Evolutionary conservation across 2,329 filamentous ascomycete species (phyloP).

Genomic region (Hypoxylon sp.): DNA sequence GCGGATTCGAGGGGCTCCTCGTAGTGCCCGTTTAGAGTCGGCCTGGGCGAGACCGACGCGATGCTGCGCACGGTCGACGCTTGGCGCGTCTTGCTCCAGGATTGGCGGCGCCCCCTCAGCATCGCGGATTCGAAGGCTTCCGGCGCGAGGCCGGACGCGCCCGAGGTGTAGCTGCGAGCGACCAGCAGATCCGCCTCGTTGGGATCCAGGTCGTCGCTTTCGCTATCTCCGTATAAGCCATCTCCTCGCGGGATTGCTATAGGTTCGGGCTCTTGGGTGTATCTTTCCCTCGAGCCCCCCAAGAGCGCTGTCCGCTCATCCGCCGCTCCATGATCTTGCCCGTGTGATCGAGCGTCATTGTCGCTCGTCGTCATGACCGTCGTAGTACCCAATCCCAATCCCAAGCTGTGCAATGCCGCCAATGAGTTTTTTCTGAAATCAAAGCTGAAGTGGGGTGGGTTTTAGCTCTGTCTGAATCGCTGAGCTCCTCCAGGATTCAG

Average conservation of each 20-base stretch:
- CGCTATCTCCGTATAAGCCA: conserved; percentile 26
- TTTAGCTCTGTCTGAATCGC: neutral
- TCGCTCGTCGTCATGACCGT: conserved; percentile 1
- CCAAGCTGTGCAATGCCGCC: neutral
- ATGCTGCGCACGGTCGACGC: conserved; percentile 21
- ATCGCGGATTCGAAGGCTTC: conserved; percentile 57
- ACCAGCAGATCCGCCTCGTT: conserved; percentile 56
- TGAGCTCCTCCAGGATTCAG: neutral
- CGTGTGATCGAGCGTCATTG: conserved; percentile 1
- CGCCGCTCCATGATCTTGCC: conserved; percentile 11
- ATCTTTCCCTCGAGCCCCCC: conserved; percentile 1
- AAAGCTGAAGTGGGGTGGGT: neutral
- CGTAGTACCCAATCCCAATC: neutral
- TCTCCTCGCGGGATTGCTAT: conserved; percentile 28
- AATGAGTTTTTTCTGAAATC: conserved; percentile 1
- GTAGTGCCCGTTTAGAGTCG: conserved; percentile 13
- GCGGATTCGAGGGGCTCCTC: neutral
- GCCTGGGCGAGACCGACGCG: conserved; percentile 23
- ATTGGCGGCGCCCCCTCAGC: conserved; percentile 53
- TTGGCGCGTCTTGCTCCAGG: conserved; percentile 40
- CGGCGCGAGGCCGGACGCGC: conserved; percentile 57
- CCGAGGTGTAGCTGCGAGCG: conserved; percentile 56
- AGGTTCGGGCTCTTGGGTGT: conserved; percentile 14
- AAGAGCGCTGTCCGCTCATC: conserved; percentile 36
- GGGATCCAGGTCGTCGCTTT: conserved; percentile 38